Percentiles rank a stretch among this genome's conserved stretches.
phyloP scores from a whole-genome alignment of 2,329 filamentous ascomycete species.

The Leptographium lundbergii region DNA sequence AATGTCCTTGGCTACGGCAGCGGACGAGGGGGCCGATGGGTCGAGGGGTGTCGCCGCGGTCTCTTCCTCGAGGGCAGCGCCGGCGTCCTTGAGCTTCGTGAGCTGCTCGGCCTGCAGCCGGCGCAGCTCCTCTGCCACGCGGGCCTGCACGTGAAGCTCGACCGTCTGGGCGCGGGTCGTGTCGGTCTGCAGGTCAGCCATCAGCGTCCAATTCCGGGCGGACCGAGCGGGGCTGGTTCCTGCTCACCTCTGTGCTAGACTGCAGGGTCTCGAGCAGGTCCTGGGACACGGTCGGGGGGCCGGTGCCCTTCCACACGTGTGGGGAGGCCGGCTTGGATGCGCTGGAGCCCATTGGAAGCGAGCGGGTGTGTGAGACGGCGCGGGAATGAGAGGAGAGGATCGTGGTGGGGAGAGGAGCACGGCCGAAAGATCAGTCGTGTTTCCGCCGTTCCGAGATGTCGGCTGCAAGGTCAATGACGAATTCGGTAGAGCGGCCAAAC shows the following conservation, averaged over 20 bases:
- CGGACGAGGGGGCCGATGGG: conserved; percentile 1
- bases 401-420: background rate
- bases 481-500: background rate
- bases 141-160: conserved; percentile 79
- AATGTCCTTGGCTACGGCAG: conserved; percentile 45
- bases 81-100: conserved; percentile 48
- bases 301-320: conserved; percentile 39
- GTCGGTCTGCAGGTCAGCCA: conserved; percentile 55
- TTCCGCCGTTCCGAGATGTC: background rate
- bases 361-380: background rate
- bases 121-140: conserved; percentile 75
- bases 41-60: background rate
- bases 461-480: background rate
- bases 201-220: background rate
- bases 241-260: conserved; percentile 66
- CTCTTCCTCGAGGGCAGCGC: conserved; percentile 15
- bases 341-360: conserved; percentile 36
- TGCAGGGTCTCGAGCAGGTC: conserved; percentile 74
- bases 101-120: conserved; percentile 61
- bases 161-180: conserved; percentile 69
- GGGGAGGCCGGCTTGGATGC: conserved; percentile 40
- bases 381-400: background rate
- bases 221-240: background rate
- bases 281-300: conserved; percentile 53
- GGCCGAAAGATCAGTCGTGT: conserved; percentile 13